phyloP scores from a whole-genome alignment of 495 filamentous ascomycete genomes.

The Melanomma pulvis-pyrius region DNA sequence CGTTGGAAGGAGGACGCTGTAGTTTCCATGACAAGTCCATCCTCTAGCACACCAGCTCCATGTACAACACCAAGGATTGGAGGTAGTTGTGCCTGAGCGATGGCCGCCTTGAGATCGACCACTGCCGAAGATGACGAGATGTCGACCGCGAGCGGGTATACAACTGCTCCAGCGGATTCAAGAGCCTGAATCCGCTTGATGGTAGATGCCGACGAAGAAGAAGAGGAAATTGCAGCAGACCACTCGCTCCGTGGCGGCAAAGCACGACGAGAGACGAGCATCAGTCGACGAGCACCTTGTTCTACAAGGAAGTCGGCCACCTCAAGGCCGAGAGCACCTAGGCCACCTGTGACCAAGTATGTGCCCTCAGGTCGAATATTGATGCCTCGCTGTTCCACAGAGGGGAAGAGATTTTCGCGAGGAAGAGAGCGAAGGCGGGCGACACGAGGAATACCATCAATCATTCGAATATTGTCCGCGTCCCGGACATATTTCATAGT shows the following conservation, averaged over 20 bases:
- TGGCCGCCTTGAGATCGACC: slow-evolving; percentile 17
- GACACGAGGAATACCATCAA: not conserved
- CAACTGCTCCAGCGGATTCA: slow-evolving; percentile 40
- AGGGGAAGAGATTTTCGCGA: not conserved
- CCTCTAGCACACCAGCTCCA: slow-evolving; percentile 51
- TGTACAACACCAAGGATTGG: slow-evolving; percentile 54
- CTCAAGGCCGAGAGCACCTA: slow-evolving; percentile 50
- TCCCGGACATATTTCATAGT: not conserved
- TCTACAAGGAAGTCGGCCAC: slow-evolving; percentile 47
- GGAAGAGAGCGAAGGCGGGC: not conserved
- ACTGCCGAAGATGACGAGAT: slow-evolving; percentile 31
- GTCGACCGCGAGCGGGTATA: slow-evolving; percentile 42
- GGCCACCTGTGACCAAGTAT: slow-evolving; percentile 54
- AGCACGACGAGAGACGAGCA: slow-evolving; percentile 49
- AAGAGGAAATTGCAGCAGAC: slow-evolving; percentile 34
- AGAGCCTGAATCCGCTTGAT: slow-evolving; percentile 19
- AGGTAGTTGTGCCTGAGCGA: slow-evolving; percentile 42
- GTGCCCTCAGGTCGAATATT: slow-evolving; percentile 49
- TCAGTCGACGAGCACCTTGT: slow-evolving; percentile 47
- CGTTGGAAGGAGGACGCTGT: slow-evolving; percentile 43
- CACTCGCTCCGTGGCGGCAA: slow-evolving; percentile 43
- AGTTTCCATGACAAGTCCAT: slow-evolving; percentile 46
- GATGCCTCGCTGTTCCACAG: not conserved
- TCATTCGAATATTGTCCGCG: not conserved
- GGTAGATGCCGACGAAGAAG: too few species aligned